Evolutionary conservation across 352 stramenopile genomes (phyloP).

Genomic region (Globisporangium uncinulatum): DNA sequence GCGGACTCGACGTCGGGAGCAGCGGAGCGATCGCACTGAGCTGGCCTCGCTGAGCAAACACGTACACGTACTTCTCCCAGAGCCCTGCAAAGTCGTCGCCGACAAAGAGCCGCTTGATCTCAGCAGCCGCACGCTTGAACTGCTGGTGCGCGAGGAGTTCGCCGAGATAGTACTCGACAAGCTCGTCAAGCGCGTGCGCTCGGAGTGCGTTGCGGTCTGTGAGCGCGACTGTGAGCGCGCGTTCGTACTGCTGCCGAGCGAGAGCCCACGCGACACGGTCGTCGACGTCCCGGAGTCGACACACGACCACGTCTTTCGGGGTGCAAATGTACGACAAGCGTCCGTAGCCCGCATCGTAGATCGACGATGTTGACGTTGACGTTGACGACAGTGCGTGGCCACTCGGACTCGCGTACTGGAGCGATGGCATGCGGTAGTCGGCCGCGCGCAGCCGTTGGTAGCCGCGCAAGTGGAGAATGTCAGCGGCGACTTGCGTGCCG

Average conservation of each 20-base stretch:
- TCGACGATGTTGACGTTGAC: slow-evolving; percentile 27
- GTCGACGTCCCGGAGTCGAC: slow-evolving; percentile 67
- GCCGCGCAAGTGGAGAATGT: slow-evolving; percentile 67
- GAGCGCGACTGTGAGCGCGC: slow-evolving; percentile 58
- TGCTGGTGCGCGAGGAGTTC: slow-evolving; percentile 69
- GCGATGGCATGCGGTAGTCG: slow-evolving; percentile 78
- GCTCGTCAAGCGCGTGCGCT: slow-evolving; percentile 46
- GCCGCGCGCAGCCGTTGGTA: slow-evolving; percentile 70
- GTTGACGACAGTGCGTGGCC: slow-evolving; percentile 1
- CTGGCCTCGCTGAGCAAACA: slow-evolving; percentile 75
- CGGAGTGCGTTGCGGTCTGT: slow-evolving; percentile 51
- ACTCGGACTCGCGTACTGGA: slow-evolving; percentile 43
- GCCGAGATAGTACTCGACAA: slow-evolving; percentile 73
- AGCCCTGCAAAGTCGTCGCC: slow-evolving; percentile 59
- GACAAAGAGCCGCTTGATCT: slow-evolving; percentile 67
- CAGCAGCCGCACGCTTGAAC: slow-evolving; percentile 64
- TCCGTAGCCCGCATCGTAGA: slow-evolving; percentile 67
- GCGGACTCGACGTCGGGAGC: slow-evolving; percentile 69
- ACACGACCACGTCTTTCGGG: slow-evolving; percentile 83
- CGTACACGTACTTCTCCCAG: slow-evolving; percentile 87
- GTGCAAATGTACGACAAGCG: slow-evolving; percentile 75
- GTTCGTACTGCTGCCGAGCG: slow-evolving; percentile 48
- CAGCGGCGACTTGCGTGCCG: slow-evolving; percentile 82
- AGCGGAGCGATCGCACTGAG: slow-evolving; percentile 62
- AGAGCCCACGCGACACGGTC: slow-evolving; percentile 74